Evolutionary conservation across 768 basidiomycete species (phyloP).

Genomic region (Lactifluus subvellereus): DNA sequence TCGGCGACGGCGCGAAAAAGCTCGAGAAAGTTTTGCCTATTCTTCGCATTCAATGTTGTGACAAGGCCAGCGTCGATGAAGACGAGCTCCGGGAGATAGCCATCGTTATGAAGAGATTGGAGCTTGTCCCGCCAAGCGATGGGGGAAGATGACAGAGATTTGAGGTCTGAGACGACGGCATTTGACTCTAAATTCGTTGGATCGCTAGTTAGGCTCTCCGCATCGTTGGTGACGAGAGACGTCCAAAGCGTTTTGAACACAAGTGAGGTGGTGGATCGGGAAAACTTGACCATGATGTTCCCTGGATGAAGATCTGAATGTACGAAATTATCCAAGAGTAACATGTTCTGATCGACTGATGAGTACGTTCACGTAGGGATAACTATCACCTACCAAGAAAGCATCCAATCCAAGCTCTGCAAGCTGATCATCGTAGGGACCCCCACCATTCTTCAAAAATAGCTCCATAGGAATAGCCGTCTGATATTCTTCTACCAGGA

Average conservation of each 20-base stretch:
- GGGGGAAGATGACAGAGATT: slow-evolving; percentile 50
- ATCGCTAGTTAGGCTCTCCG: slow-evolving; percentile 15
- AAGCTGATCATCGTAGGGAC: slow-evolving; percentile 82
- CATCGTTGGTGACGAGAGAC: slow-evolving; percentile 41
- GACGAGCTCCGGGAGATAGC: slow-evolving; percentile 90
- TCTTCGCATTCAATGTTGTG: slow-evolving; percentile 74
- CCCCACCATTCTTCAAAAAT: slow-evolving; percentile 87
- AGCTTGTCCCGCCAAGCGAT: slow-evolving; percentile 69
- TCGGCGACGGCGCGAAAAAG: slow-evolving; percentile 93
- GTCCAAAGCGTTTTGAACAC: slow-evolving; percentile 56
- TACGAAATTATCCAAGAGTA: slow-evolving; percentile 95
- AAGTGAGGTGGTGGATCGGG: slow-evolving; percentile 66
- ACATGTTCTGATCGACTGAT: slow-evolving; percentile 72
- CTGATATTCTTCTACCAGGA: slow-evolving; percentile 90
- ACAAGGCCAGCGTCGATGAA: slow-evolving; percentile 97
- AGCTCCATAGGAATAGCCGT: slow-evolving; percentile 85
- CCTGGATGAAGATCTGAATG: slow-evolving; percentile 90
- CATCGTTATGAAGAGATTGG: slow-evolving; percentile 49
- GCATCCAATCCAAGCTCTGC: slow-evolving; percentile 93
- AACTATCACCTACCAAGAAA: slow-evolving; percentile 63
- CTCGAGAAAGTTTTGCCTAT: slow-evolving; percentile 91
- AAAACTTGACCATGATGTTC: slow-evolving; percentile 98
- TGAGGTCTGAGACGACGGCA: slow-evolving; percentile 64
- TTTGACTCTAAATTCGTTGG: slow-evolving; percentile 27
- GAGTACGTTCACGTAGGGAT: slow-evolving; percentile 1